Evolutionary conservation across 768 basidiomycete species (phyloP), one percentile per base, ranked within the genome.

Genomic region (Boletellus sp.): DNA sequence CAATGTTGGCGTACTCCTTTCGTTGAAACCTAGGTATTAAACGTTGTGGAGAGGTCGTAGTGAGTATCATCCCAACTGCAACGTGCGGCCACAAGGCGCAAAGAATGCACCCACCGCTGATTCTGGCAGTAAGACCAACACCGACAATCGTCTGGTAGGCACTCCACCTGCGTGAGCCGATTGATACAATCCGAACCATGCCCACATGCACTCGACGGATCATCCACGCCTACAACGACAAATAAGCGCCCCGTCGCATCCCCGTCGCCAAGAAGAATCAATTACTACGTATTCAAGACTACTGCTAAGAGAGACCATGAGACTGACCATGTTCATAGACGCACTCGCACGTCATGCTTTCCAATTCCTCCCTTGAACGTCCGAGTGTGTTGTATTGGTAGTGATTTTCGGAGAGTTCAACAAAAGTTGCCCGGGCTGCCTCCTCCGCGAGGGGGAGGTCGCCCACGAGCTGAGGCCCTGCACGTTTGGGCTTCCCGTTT

Each of bases 291-390:
- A 64, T 63, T 53, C 58, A 35, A 62, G 53, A 52, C 64, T 53
- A 55, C 55, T 41, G 59, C 55, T 41, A 56, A 20, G 56, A 34
- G 40, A 49, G 32, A 58, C 17, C 31, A 17, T 43, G 24, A 45
- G 59, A 86, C 90, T 76, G 67, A 95, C 92, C 84, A 66, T 78
- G 79, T 51, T 87, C 82, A 68, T 81, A 95, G 51, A 71, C 72
- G 71, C 96, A 99, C 66, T 99, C 96, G 74, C 96, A 99, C 20
- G 85, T 82, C 87, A 94, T 91, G 70, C 90, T 88, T 74, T 98
- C 96, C 62, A 87, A 78, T 47, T 84, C 78, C 72, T 95, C 91
- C 63, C 87, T 83, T 46, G 89, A 90, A 59, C 82, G 80, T n/a
- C 95, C 95, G 48, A 97, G 72, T 26, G 84, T 78, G 65, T 83